Conservation (phyloP, 2,329 filamentous ascomycete genomes). For the Arthroderma sp. region DNA sequence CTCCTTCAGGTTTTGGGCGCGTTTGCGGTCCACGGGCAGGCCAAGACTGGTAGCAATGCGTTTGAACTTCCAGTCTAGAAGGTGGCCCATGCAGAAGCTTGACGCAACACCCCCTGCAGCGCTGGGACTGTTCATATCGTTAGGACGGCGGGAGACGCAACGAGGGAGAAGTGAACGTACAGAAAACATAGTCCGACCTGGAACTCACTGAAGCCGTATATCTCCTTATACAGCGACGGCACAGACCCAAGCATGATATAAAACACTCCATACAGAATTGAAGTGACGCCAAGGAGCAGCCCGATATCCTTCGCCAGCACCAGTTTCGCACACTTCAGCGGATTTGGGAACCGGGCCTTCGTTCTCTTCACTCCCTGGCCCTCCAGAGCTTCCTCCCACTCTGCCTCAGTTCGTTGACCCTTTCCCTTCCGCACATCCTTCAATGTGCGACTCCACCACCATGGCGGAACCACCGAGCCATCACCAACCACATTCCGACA, state of each 20-base stretch:
- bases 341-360: conserved; percentile 26
- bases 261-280: conserved; percentile 37
- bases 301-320: conserved; percentile 28
- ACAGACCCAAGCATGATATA: conserved; percentile 37
- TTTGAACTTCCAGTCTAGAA: conserved; percentile 62
- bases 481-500: conserved; percentile 29
- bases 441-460: conserved; percentile 17
- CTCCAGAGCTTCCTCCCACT: not conserved
- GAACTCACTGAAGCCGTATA: conserved; percentile 39
- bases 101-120: conserved; percentile 18
- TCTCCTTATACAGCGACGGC: conserved; percentile 35
- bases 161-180: conserved; percentile 12
- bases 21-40: conserved; percentile 48
- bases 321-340: conserved; percentile 28
- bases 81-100: conserved; percentile 34
- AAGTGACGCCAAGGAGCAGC: conserved; percentile 29
- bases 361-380: not conserved
- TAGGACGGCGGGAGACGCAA: not conserved
- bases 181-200: conserved; percentile 32
- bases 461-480: conserved; percentile 19
- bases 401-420: conserved; percentile 4
- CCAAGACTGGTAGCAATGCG: conserved; percentile 51
- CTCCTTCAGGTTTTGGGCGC: conserved; percentile 39
- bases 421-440: conserved; percentile 11
- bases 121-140: conserved; percentile 8